phyloP scores from a whole-genome alignment of 805 yeast genomes.

The Wickerhamomyces strasburgensis region DNA sequence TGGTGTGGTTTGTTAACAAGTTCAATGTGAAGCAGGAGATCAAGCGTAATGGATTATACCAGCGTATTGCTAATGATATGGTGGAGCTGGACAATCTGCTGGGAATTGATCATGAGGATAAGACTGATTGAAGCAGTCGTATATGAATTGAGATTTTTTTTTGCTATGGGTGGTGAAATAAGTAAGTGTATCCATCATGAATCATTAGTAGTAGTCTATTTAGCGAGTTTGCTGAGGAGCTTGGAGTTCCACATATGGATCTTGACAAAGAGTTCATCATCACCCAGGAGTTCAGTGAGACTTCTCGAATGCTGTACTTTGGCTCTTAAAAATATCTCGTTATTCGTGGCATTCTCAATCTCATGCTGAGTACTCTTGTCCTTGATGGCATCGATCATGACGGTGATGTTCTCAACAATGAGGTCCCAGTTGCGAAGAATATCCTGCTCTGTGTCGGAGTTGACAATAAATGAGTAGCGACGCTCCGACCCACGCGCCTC shows the following conservation, averaged over 20 bases:
- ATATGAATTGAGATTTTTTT: too few relatives aligned
- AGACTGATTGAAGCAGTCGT: conserved; percentile 7
- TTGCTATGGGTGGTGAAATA: too few relatives aligned
- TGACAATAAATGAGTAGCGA: conserved; percentile 55
- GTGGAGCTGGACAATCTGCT: conserved; percentile 21
- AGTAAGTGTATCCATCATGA: too few relatives aligned
- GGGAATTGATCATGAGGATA: conserved; percentile 5
- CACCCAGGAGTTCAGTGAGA: conserved; percentile 49
- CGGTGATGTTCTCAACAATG: conserved; percentile 36
- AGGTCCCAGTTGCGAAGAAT: conserved; percentile 53
- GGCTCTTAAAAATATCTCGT: conserved; percentile 53
- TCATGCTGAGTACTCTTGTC: conserved; percentile 26
- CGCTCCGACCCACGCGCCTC: conserved; percentile 74
- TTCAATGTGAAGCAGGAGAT: conserved; percentile 17
- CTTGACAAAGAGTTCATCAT: conserved; percentile 47
- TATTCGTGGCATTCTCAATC: conserved; percentile 24
- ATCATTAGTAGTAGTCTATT: too few relatives aligned
- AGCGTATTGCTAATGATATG: conserved; percentile 19
- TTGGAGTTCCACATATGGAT: conserved; percentile 63
- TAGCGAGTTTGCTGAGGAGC: conserved; percentile 38
- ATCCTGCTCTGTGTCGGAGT: conserved; percentile 48
- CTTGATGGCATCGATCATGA: conserved; percentile 37
- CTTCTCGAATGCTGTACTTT: conserved; percentile 50
- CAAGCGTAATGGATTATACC: conserved; percentile 18
- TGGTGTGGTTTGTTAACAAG: conserved; percentile 19